Evolutionary conservation across 495 filamentous ascomycete genomes (phyloP).

Genomic region (Aspergillus steynii): DNA sequence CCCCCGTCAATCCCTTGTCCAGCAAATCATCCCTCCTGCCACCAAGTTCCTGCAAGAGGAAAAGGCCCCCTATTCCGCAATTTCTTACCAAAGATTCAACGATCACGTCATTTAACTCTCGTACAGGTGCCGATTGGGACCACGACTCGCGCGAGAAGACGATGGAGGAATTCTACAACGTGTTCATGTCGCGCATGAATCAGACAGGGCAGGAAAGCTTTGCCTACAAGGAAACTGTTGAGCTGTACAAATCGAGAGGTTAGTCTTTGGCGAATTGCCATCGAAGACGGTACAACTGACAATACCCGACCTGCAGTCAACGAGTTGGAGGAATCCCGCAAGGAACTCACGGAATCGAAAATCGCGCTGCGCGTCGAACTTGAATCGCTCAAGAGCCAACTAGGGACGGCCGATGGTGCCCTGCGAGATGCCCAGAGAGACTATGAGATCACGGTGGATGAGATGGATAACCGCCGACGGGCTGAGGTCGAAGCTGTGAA

Average conservation of each 20-base stretch:
- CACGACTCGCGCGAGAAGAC: conserved; percentile 63
- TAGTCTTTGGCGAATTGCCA: conserved; percentile 27
- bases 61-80: conserved; percentile 17
- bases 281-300: conserved; percentile 7
- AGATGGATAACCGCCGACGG: conserved; percentile 50
- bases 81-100: conserved; percentile 77
- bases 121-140: conserved; percentile 65
- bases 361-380: conserved; percentile 57
- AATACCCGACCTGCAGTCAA: conserved; percentile 49
- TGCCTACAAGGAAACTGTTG: conserved; percentile 66
- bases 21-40: conserved; percentile 23
- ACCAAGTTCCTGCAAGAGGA: conserved; percentile 24
- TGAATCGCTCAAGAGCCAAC: conserved; percentile 52
- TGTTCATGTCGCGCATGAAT: conserved; percentile 62
- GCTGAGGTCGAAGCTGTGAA: conserved; percentile 46
- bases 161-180: conserved; percentile 62
- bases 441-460: conserved; percentile 60
- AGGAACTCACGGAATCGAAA: conserved; percentile 58
- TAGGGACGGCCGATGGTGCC: conserved; percentile 41
- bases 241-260: conserved; percentile 73
- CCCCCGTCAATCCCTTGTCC: conserved; percentile 22
- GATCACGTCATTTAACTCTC: conserved; percentile 46
- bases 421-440: conserved; percentile 53
- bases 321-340: conserved; percentile 63
- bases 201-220: conserved; percentile 60